Base-by-base conservation (phyloP, 352 stramenopile species). In the Pythium phragmitis region DNA sequence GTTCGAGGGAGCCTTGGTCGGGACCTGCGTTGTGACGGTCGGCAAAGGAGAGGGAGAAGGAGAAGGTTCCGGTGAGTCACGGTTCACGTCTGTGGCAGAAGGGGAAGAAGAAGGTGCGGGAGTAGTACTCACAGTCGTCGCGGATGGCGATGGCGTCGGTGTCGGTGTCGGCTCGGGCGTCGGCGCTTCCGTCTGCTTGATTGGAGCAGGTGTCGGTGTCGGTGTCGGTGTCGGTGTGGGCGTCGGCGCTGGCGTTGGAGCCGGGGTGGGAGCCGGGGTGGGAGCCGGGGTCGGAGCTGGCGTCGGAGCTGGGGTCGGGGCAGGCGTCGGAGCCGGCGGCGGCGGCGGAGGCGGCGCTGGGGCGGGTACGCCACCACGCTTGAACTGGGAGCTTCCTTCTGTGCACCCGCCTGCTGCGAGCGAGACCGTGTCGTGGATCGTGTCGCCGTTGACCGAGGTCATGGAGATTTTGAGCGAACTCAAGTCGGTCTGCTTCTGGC, bases 361-460 rank as follows among this genome's bases (percentile, higher is more conserved):
- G 0, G 36, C 36, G 28, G 52, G 53, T 13, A 17, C 47, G 21
- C 49, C 58, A 21, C 54, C 62, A 41, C 50, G 52, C 7, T 17
- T n/a, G 16, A 69, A 69, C 55, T 69, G 62, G 48, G 17, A 36
- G 11, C 3, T 39, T 11, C 62, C 54, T 36, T 63, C 62, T 5
- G 54, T 59, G n/a, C 62, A 69, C 9, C 45, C 39, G 12, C 62
- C 62, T 13, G 53, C 54, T 6, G 46, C 66, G 14, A 90, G 72
- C n/a, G 77, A 77, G 8, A 90, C 75, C 14, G 75, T 88, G 49
- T 87, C 80, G 41, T 74, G 66, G 48, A 90, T 78, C 47, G 69
- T 71, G 54, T 91, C 75, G 28, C 78, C 82, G 48, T 72, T 78
- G 14, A 82, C 63, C 57, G 82, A 85, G 45, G 79, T 91, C 48